phyloP scores from a whole-genome alignment of 2,329 filamentous ascomycete species.

The Chrysosporium queenslandicum region DNA sequence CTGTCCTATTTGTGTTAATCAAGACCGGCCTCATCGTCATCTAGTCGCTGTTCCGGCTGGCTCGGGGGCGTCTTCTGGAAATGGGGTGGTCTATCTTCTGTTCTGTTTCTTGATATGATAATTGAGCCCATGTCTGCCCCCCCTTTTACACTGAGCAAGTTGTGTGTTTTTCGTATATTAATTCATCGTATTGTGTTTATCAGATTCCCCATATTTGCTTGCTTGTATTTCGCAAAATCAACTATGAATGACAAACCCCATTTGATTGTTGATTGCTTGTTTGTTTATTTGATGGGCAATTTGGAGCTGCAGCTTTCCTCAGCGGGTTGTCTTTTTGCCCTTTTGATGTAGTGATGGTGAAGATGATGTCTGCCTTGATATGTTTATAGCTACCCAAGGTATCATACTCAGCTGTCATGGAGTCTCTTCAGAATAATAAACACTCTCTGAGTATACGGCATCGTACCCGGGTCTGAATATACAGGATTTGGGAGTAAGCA shows the following conservation, averaged over 20 bases:
- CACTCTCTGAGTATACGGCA: no score
- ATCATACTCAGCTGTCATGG: no score
- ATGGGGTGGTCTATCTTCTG: neutral
- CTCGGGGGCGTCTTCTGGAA: neutral
- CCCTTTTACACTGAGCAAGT: neutral
- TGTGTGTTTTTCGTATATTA: neutral
- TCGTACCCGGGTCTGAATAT: no score
- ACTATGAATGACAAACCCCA: no score
- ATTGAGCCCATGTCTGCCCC: neutral
- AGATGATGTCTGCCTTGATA: no score
- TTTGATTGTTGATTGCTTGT: no score
- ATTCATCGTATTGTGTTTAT: neutral
- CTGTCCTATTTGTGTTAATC: neutral
- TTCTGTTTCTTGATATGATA: neutral
- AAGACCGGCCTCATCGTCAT: neutral
- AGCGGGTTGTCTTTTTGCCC: neutral
- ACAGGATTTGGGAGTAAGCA: no score
- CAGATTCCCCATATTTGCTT: neutral
- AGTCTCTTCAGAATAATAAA: no score
- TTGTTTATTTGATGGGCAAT: neutral
- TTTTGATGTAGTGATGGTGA: neutral
- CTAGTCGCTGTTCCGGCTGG: neutral
- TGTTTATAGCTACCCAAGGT: no score
- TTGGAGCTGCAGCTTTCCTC: neutral
- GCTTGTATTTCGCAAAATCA: no score